A percentile compares a stretch with the other conserved stretches of the same genome.
phyloP scores from a whole-genome alignment of 768 basidiomycete species.

The Pulveroboletus sp. region DNA sequence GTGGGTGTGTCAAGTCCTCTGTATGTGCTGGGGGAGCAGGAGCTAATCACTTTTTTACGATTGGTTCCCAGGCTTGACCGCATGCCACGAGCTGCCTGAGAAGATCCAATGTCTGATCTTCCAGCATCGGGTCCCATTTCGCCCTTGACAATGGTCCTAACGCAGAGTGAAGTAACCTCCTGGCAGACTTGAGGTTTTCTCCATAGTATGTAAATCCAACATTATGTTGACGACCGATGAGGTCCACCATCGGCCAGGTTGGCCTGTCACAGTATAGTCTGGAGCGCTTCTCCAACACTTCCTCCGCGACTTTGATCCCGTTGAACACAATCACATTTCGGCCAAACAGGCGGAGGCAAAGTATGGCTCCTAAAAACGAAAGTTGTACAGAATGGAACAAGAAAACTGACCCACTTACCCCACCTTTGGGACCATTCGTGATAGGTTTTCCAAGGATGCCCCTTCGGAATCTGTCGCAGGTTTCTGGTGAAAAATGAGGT shows the following conservation, averaged over 20 bases:
- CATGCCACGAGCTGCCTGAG: constrained; percentile 2
- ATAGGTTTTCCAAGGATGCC: constrained; percentile 6
- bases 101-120: constrained; percentile 2
- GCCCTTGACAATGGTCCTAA: constrained; percentile 22
- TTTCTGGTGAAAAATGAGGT: neutral
- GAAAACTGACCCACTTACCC: constrained; percentile 19
- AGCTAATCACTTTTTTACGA: neutral
- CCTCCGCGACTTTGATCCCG: constrained; percentile 36
- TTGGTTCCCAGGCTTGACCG: neutral
- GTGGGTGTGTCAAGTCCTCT: neutral
- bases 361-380: constrained; percentile 26
- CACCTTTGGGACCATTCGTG: constrained; percentile 1
- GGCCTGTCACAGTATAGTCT: constrained; percentile 49
- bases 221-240: constrained; percentile 39
- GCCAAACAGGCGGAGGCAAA: constrained; percentile 46
- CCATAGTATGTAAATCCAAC: constrained; percentile 32
- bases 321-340: constrained; percentile 42
- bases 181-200: constrained; percentile 31
- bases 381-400: neutral
- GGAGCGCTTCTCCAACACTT: constrained; percentile 44
- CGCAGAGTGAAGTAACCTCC: constrained; percentile 37
- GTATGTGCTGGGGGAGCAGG: neutral
- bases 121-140: constrained; percentile 2
- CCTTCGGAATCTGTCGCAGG: neutral
- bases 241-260: constrained; percentile 40